Evolutionary conservation across 768 basidiomycete genomes (phyloP).

Genomic region (Tylopilus felleus): DNA sequence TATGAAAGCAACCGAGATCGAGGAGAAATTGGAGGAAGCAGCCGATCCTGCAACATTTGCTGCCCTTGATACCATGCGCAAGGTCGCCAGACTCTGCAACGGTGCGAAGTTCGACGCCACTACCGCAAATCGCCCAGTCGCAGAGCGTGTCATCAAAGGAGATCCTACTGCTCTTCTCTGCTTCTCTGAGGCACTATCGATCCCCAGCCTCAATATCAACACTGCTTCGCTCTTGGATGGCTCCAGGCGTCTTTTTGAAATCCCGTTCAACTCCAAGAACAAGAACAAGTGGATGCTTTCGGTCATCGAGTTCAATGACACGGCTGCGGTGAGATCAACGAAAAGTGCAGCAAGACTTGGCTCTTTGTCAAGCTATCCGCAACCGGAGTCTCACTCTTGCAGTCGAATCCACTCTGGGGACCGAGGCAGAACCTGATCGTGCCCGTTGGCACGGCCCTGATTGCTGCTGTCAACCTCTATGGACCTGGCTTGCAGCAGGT

Average conservation of each 20-base stretch:
- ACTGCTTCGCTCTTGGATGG: constrained; percentile 19
- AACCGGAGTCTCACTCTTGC: constrained; percentile 43
- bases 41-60: constrained; percentile 16
- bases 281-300: constrained; percentile 63
- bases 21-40: constrained; percentile 7
- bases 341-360: constrained; percentile 20
- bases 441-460: constrained; percentile 36
- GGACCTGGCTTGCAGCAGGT: constrained; percentile 43
- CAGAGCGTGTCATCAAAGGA: constrained; percentile 38
- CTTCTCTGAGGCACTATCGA: constrained; percentile 37
- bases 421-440: constrained; percentile 43
- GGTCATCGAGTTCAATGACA: constrained; percentile 29
- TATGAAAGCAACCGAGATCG: constrained; percentile 16
- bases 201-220: constrained; percentile 23
- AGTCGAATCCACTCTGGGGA: constrained; percentile 46
- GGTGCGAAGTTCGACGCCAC: constrained; percentile 47
- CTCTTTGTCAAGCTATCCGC: constrained; percentile 48
- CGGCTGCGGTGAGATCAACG: constrained; percentile 5
- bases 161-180: constrained; percentile 53
- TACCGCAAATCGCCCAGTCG: constrained; percentile 24
- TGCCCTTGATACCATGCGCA: constrained; percentile 31
- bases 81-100: constrained; percentile 55
- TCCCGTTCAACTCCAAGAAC: constrained; percentile 49
- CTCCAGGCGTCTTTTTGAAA: constrained; percentile 32
- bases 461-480: constrained; percentile 43